Evolutionary conservation across 2,329 filamentous ascomycete species (phyloP).

Genomic region (Pseudogymnoascus sp.): DNA sequence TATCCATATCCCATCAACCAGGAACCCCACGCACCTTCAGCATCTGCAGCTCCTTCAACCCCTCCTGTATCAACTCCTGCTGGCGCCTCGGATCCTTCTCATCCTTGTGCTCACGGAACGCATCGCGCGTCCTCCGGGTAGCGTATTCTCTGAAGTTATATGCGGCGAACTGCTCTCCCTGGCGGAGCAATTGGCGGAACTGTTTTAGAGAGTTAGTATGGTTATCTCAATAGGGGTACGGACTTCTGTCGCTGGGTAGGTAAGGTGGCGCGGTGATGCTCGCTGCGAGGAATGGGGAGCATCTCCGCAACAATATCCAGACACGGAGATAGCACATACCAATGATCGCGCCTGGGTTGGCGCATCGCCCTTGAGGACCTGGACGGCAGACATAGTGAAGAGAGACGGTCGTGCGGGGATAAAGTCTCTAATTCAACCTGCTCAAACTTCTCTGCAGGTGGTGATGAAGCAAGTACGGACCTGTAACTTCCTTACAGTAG

Average conservation of each 20-base stretch:
- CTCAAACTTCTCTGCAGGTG: not conserved
- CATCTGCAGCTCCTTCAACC: slow-evolving; percentile 74
- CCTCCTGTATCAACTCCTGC: slow-evolving; percentile 84
- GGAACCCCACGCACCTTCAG: slow-evolving; percentile 64
- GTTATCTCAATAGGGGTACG: not conserved
- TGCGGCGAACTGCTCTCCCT: slow-evolving; percentile 76
- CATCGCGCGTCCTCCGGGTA: slow-evolving; percentile 78
- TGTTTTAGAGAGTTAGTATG: slow-evolving; percentile 28
- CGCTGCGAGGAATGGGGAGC: not conserved
- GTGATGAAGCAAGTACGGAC: not conserved
- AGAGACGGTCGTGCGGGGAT: not conserved
- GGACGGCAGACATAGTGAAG: slow-evolving; percentile 23
- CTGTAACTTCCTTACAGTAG: not conserved
- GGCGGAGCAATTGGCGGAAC: slow-evolving; percentile 88
- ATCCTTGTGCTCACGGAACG: slow-evolving; percentile 71
- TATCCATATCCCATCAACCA: not conserved
- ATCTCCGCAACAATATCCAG: not conserved
- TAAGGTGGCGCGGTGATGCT: not conserved
- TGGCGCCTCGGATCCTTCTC: slow-evolving; percentile 67
- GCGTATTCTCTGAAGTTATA: slow-evolving; percentile 99
- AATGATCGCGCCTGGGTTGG: slow-evolving; percentile 26
- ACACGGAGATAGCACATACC: slow-evolving; percentile 18
- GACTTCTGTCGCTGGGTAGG: no score
- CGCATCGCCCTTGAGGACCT: slow-evolving; percentile 22
- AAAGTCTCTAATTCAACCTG: not conserved